Conservation (phyloP, 169 alveolate species). For the Eimeria tenella region DNA sequence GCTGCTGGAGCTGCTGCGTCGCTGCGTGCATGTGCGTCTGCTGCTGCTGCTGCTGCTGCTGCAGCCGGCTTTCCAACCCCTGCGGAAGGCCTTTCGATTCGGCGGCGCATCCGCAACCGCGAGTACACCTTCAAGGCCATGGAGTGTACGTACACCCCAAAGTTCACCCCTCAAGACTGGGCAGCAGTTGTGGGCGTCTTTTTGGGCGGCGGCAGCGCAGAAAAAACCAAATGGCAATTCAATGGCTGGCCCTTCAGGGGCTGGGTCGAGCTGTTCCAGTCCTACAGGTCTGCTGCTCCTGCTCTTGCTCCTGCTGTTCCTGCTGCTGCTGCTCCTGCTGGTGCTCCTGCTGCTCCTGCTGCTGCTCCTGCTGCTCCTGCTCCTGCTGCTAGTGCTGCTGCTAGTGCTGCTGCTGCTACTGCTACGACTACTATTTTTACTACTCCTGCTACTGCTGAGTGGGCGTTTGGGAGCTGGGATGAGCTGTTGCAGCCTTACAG, state of each 20-base stretch:
- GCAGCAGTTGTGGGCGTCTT: slow-evolving; percentile 42
- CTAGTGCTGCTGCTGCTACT: slow-evolving; percentile 9
- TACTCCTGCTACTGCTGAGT: too few species aligned
- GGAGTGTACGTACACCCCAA: slow-evolving; percentile 67
- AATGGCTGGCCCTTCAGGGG: slow-evolving; percentile 37
- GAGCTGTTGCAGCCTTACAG: too few species aligned
- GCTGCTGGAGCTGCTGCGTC: background rate
- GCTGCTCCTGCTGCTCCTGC: background rate
- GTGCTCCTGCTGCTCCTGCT: slow-evolving; percentile 21
- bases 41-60: slow-evolving; percentile 7
- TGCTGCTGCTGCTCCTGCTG: slow-evolving; percentile 16
- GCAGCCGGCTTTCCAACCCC: background rate
- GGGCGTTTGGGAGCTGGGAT: too few species aligned
- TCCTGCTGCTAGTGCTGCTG: background rate
- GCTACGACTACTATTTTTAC: background rate
- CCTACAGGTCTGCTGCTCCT: slow-evolving; percentile 8
- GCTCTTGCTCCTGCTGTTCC: background rate
- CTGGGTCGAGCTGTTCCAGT: slow-evolving; percentile 57
- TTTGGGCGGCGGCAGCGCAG: slow-evolving; percentile 34
- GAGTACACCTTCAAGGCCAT: slow-evolving; percentile 21
- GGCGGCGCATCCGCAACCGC: slow-evolving; percentile 25
- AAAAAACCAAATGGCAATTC: slow-evolving; percentile 6
- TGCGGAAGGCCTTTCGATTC: background rate
- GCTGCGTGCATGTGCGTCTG: background rate
- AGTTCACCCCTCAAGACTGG: slow-evolving; percentile 38